Base-by-base conservation (phyloP, 1,284 basidiomycete species). In the Ustilago cynodontis region DNA sequence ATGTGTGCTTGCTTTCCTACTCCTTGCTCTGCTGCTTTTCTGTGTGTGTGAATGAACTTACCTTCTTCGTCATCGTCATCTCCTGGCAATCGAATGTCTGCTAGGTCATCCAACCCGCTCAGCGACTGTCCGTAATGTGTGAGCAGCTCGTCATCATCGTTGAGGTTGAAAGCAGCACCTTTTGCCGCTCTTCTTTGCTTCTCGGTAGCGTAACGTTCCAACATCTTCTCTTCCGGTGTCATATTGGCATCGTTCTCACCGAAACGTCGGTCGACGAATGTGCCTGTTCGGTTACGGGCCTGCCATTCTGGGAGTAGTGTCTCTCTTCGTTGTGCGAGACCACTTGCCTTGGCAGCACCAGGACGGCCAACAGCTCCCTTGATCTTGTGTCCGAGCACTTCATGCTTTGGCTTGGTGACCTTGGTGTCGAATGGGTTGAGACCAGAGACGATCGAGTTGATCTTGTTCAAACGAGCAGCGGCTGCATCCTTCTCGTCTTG, bases 131-230 rank as follows among this genome's bases (percentile, higher is more conserved):
- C 95, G 82, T 95, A 97, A 86, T 98, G 95, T 0, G 95, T 98
- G 57, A 98, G 89, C 54, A 67, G 49, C 26, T 85, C 82, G 43
- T 85, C 85, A 26, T 77, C 79, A 65, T 93, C 93, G 76, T 89
- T 94, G 37, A 99, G 88, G 84, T 96, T 96, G 90, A 97, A 98
- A 9, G 91, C 88, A n/a, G 89, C 89, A 53, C 92, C 91, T 86
- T 92, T 94, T 50, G 92, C 92, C 66, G 79, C 62, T 29, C 80
- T 64, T 13, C 74, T 61, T 57, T 84, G 80, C 52, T 82, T 77
- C 86, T 98, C 96, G 70, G 90, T 90, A 6, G 95, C 98, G 86
- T 98, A 99, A 39, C 97, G 92, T 87, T 98, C 95, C 29, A 99
- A 89, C 92, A 98, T 98, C 77, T 94, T 93, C 81, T 99, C 96